These are phyloP conservation scores for Amylocystis lapponica DNA, from an alignment of 768 basidiomycete genomes.

Conservation along the genomic window DNA sequence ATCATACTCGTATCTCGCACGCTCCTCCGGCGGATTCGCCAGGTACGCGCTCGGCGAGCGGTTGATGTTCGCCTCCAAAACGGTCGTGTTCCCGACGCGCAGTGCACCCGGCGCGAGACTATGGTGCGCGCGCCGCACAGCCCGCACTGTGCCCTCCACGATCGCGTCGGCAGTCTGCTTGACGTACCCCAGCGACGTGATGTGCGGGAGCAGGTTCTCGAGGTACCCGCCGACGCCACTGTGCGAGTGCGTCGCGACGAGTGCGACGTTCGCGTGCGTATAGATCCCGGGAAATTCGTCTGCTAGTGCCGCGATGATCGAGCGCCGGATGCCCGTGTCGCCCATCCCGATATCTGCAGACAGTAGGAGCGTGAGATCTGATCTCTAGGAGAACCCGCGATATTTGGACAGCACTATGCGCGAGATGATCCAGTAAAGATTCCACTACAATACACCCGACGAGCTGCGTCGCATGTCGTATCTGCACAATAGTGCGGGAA, in stretches of 20 bases:
- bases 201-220: slow-evolving; percentile 71
- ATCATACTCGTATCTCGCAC: slow-evolving; percentile 60
- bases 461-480: too few relatives aligned
- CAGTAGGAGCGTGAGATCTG: neutral
- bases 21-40: slow-evolving; percentile 67
- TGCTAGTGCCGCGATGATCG: slow-evolving; percentile 55
- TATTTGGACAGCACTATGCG: too few relatives aligned
- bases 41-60: slow-evolving; percentile 72
- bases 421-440: too few relatives aligned
- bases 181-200: slow-evolving; percentile 72
- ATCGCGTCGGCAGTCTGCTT: slow-evolving; percentile 68
- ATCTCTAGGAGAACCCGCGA: too few relatives aligned
- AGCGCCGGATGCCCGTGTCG: slow-evolving; percentile 67
- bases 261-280: slow-evolving; percentile 64
- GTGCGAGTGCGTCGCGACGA: slow-evolving; percentile 73
- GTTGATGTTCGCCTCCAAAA: slow-evolving; percentile 66
- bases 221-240: slow-evolving; percentile 75
- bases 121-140: slow-evolving; percentile 62
- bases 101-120: slow-evolving; percentile 56
- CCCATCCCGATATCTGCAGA: slow-evolving; percentile 73
- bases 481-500: too few relatives aligned
- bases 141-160: slow-evolving; percentile 59
- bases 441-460: too few relatives aligned
- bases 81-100: slow-evolving; percentile 61
- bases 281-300: slow-evolving; percentile 58